Base-by-base conservation (phyloP, 495 filamentous ascomycete genomes). In the Pseudoneurospora amorphoporcata region DNA sequence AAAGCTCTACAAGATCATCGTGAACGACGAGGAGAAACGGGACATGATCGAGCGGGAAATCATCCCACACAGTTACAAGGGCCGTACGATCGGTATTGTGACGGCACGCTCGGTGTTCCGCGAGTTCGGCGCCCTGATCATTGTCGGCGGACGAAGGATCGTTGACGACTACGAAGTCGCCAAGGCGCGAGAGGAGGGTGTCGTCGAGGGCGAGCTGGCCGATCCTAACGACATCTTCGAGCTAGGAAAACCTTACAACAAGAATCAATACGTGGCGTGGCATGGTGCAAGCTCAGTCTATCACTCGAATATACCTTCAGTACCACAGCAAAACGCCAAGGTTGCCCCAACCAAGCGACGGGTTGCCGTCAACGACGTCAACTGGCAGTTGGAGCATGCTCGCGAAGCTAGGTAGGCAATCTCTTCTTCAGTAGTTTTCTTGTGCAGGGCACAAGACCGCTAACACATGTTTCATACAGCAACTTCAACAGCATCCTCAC, bases 21-120 rank as follows among this genome's bases (percentile, higher is more conserved):
- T 97, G 75, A 93, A 93, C 72, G 94, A 97, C 71, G 91, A 94
- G 23, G 93, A 94, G 73, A 98, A 97, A 83, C 91, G 89, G 69
- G 94, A 97, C 78, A 87, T 98, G 79, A 99, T 99, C 74, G 93
- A 94, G 47, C 91, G 95, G 68, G 90, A 95, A 35, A 88, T 99
- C 73, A 97, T 99, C 72, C 95, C 95, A 3, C 94, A 97, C 84
- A 95, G 92, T 41, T 99, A 99, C 88, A 99, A 99, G 80, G 95
- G 95, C 73, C 92, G 95, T 65, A 92, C 95, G 19, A 99, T 99
- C 79, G 95, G 95, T 81, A 94, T 99, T 37, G 95, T 98, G 68
- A 98, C 95, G 14, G 95, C 95, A 38, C 88, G 96, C 23, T 98
- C 95, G 8, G 96, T 99, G 23, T 99, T 98, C 81, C 88, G 96